These are phyloP conservation scores for Pholiota adiposa DNA, from an alignment of 1,284 basidiomycete species.

Conservation along the genomic window DNA sequence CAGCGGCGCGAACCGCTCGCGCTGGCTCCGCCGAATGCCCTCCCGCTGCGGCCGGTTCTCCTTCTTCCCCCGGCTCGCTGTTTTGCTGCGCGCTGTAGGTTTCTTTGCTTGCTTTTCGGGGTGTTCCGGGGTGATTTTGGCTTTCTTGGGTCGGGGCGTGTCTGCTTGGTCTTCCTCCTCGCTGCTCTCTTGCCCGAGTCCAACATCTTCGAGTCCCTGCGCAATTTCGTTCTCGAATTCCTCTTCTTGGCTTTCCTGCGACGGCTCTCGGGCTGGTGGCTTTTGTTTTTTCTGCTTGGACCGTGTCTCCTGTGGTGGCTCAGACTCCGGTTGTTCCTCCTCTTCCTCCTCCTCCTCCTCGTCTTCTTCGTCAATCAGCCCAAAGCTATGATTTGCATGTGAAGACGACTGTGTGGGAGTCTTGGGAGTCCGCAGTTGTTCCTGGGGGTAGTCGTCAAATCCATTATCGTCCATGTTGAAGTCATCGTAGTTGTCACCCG, in stretches of 20 bases:
- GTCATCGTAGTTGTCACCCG: conserved; percentile 31
- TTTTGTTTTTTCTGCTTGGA: conserved; percentile 25
- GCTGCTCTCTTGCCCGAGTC: conserved; percentile 30
- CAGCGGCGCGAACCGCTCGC: conserved; percentile 78
- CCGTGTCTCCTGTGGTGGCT: conserved; percentile 27
- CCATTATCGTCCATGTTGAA: conserved; percentile 30
- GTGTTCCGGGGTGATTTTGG: conserved; percentile 31
- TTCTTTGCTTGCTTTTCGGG: conserved; percentile 16
- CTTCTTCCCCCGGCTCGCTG: conserved; percentile 37
- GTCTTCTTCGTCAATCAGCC: conserved; percentile 50
- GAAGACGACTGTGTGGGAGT: conserved; percentile 34
- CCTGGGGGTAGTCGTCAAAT: conserved; percentile 40
- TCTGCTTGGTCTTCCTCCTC: conserved; percentile 42
- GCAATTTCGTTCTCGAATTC: conserved; percentile 60
- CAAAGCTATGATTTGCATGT: conserved; percentile 45
- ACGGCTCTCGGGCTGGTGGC: conserved; percentile 24
- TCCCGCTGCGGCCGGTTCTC: conserved; percentile 46
- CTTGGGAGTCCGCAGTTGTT: conserved; percentile 1
- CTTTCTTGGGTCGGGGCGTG: conserved; percentile 36
- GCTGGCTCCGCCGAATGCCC: conserved; percentile 76
- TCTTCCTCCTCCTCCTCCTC: conserved; percentile 42
- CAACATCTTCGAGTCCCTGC: conserved; percentile 45
- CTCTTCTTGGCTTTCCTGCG: conserved; percentile 34
- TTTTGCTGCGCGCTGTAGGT: conserved; percentile 22
- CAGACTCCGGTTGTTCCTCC: conserved; percentile 39